Evolutionary conservation across 192 early-diverging fungal species (phyloP), one percentile per base, ranked within the genome.

Genomic region (Phlyctochytrium planicorne): DNA sequence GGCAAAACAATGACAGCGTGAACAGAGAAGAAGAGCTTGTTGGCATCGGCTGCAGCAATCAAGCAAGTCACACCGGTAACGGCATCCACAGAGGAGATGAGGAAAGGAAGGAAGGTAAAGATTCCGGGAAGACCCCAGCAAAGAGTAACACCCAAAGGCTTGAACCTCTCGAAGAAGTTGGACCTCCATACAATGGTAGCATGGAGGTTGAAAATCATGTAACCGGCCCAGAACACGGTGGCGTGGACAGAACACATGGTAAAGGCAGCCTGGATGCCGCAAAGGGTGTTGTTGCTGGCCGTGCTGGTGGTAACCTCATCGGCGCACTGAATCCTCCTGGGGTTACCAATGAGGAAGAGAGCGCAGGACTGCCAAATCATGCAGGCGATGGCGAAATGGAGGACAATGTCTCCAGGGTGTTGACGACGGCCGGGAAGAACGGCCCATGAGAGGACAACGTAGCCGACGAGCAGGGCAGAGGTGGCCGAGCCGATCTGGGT

Each of bases 171-270:
- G 10, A 72, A 59, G 25, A 72, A 17, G 24, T 59, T 61, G 60
- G 71, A 72, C 23, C 66, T n/a, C 53, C 57, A 59, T 20, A 72
- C 71, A 37, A 72, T 72, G 34, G 71, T 72, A 23, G 59, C 25
- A 59, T 72, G 71, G 64, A 72, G 34, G 61, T 72, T 72, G 55
- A 33, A 66, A 23, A 72, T 72, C 71, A 72, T 72, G 65, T 67
- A 72, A 1, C 55, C 53, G 1, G 52, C 71, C 71, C 71, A 72
- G 2, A 72, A 32, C 12, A 72, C 65, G 57, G 56, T 53, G 4
- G 65, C 71, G 50, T 72, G 53, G 62, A 67, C 71, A 33, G 55
- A 56, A 25, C 59, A n/a, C 57, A 72, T 29, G 34, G 67, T 14
- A 55, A 53, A 53, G 6, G 65, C 65, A 20, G 30, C 65, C 36